These are phyloP conservation scores for Brassica juncea DNA, from an alignment of 345 rosid species.

Conservation along the genomic window DNA sequence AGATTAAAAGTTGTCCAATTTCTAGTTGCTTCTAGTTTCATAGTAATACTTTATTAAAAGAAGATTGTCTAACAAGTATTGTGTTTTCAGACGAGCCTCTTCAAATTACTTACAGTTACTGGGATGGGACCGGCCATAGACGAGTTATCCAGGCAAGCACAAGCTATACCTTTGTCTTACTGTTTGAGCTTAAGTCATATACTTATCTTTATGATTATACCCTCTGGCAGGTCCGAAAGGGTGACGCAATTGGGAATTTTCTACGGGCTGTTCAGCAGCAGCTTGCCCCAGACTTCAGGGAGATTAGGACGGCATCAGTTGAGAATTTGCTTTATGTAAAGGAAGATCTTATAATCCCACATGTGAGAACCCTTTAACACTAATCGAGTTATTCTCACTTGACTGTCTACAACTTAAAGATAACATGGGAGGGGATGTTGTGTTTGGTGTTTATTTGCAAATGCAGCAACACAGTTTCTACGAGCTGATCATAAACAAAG, in stretches of 20 bases:
- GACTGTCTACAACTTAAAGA: background rate
- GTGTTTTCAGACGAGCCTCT: constrained; percentile 79
- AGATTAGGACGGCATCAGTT: constrained; percentile 87
- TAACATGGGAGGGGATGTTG: background rate
- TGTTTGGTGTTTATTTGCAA: constrained; percentile 24
- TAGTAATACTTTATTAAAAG: background rate
- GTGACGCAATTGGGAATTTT: constrained; percentile 87
- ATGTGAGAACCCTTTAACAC: constrained; percentile 55
- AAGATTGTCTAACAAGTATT: constrained; percentile 11
- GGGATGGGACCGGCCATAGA: constrained; percentile 99
- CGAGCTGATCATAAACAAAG: constrained; percentile 92
- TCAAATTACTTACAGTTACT: constrained; percentile 95
- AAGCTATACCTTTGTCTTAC: constrained; percentile 11
- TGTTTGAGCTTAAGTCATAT: constrained; percentile 9
- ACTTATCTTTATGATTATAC: background rate
- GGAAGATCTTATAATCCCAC: constrained; percentile 97
- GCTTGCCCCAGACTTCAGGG: constrained; percentile 98
- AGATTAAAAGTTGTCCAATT: constrained; percentile 64
- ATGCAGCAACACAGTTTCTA: constrained; percentile 99
- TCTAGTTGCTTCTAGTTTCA: constrained; percentile 1
- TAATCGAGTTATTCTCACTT: background rate
- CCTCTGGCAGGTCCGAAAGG: constrained; percentile 71
- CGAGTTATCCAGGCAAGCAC: constrained; percentile 77
- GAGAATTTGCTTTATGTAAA: constrained; percentile 96
- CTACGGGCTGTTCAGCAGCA: constrained; percentile 93